Base-by-base conservation (phyloP, 2,329 filamentous ascomycete species). In the Pseudogymnoascus sp. region DNA sequence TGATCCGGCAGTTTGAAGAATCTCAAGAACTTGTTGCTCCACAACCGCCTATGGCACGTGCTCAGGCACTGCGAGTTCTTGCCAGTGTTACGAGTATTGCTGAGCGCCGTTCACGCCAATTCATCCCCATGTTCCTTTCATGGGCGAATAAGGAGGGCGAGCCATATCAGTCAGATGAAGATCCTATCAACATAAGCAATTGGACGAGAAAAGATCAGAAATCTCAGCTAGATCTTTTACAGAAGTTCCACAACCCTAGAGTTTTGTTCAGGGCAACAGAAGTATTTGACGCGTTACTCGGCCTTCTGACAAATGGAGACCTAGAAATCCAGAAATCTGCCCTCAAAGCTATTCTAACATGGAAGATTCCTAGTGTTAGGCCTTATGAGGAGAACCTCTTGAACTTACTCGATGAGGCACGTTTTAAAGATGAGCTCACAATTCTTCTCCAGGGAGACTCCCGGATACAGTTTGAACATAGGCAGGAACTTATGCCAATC, bases 341-440 rank as follows among this genome's bases (percentile, higher is more conserved):
- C 0, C 81, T 99, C 37, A 93, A 92, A 73, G 90, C 89, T 7
- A 84, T 99, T 6, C 81, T 97, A 61, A 85, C 91, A 0, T 99
- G 95, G 93, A 97, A 96, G 74, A 84, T 89, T 64, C 82, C 88
- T 1, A 86, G 83, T 7, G 80, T 99, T 60, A 83, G 82, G 65
- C 82, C 87, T 0, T 96, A 97, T 71, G 86, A 92, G 70, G 92
- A 97, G 69, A 91, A 93, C 69, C 77, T 99, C 23, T 83, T 91
- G 66, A 93, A 91, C 69, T 80, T 99, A 1, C 83, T 97, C 7
- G 95, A 99, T 68, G 95, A 97, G 66, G 87, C 90, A 23, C 85
- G 90, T 59, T 96, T 97, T 77, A 91, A 92, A 71, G 95, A 97
- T 71, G 93, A 97, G 73, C 82, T 99, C n/a, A 89, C 91, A 0